Evolutionary conservation across 116 monocot species (phyloP).

Genomic region (Papilionanthe hybrid): DNA sequence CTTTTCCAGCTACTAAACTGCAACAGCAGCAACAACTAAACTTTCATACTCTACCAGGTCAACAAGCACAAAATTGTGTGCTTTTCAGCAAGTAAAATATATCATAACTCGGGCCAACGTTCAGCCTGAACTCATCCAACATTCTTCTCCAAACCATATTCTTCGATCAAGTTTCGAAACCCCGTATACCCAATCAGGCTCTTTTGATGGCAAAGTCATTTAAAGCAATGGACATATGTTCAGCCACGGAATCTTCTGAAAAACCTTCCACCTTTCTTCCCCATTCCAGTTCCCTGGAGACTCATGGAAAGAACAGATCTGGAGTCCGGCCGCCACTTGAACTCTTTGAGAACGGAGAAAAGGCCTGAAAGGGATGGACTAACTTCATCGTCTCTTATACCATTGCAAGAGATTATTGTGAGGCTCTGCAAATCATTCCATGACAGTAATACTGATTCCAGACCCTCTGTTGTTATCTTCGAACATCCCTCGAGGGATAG

Average conservation of each 20-base stretch:
- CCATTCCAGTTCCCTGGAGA: conserved; percentile 70
- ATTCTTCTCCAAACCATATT: too few species aligned
- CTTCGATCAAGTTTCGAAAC: background rate
- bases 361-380: conserved; percentile 59
- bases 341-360: conserved; percentile 74
- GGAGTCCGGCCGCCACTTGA: conserved; percentile 93
- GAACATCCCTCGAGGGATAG: conserved; percentile 79
- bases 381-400: conserved; percentile 56
- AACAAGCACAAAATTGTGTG: conserved; percentile 8
- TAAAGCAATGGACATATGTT: too few species aligned
- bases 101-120: background rate
- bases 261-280: conserved; percentile 80
- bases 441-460: conserved; percentile 64
- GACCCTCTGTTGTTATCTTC: conserved; percentile 58
- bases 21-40: background rate
- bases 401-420: conserved; percentile 75
- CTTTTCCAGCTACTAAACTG: too few species aligned
- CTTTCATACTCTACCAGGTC: background rate
- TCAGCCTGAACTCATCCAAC: background rate
- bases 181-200: too few species aligned
- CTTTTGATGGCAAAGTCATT: background rate
- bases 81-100: background rate
- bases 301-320: conserved; percentile 52
- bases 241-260: conserved; percentile 49
- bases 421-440: conserved; percentile 77